phyloP scores from a whole-genome alignment of 1,139 yeast species.

The Scheffersomyces segobiensis region DNA sequence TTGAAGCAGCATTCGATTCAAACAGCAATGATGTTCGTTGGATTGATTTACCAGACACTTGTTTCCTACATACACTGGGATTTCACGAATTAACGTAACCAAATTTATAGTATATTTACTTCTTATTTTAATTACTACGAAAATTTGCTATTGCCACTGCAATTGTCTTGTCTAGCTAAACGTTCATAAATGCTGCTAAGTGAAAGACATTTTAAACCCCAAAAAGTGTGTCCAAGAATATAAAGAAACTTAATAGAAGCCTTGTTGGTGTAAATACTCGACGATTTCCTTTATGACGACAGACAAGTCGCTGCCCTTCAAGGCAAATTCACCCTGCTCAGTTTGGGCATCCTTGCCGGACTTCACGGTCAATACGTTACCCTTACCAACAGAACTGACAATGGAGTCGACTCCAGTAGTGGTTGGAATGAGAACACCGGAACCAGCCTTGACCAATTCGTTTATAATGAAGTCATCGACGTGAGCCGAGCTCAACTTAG shows the following conservation, averaged over 20 bases:
- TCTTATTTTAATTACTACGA: constrained; percentile 1
- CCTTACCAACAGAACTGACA: constrained; percentile 46
- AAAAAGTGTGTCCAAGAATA: background rate
- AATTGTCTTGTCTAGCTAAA: background rate
- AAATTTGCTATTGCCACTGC: background rate
- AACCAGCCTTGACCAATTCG: constrained; percentile 85
- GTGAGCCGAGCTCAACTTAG: constrained; percentile 58
- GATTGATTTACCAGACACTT: background rate
- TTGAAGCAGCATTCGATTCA: background rate
- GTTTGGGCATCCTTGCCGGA: constrained; percentile 16
- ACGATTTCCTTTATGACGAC: constrained; percentile 71
- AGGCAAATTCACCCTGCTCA: constrained; percentile 18
- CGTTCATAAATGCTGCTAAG: background rate
- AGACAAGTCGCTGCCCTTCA: constrained; percentile 41
- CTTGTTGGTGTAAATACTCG: constrained; percentile 72
- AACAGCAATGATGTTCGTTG: background rate
- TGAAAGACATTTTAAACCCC: background rate
- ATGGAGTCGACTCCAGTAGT: constrained; percentile 28
- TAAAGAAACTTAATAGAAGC: constrained; percentile 46
- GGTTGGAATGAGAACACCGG: constrained; percentile 78
- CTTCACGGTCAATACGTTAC: constrained; percentile 30
- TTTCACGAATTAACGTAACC: constrained; percentile 3
- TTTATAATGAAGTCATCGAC: constrained; percentile 65
- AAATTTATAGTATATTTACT: constrained; percentile 4
- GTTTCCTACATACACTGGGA: constrained; percentile 1